Evolutionary conservation across 768 basidiomycete genomes (phyloP).

Genomic region (Mycena pura): DNA sequence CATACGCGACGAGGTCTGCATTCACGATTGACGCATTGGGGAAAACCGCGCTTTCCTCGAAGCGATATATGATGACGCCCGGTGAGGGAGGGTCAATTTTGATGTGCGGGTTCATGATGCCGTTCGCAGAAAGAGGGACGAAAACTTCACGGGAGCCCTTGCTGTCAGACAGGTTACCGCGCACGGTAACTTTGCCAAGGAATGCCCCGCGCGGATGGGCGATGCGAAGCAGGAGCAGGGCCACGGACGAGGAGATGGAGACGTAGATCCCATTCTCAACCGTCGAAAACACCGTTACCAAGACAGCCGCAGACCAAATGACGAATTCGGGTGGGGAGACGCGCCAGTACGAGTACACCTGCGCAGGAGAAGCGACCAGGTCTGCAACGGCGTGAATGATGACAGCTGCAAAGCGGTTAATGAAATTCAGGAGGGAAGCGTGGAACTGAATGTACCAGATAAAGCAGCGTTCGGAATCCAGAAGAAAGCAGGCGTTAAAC

Average conservation of each 20-base stretch:
- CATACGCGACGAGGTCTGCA: slow-evolving; percentile 77
- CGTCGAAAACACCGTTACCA: slow-evolving; percentile 90
- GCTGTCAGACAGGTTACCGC: slow-evolving; percentile 41
- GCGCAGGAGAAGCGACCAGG: slow-evolving; percentile 80
- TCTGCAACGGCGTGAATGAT: slow-evolving; percentile 94
- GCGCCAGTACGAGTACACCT: slow-evolving; percentile 92
- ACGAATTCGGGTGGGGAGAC: slow-evolving; percentile 92
- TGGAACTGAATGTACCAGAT: slow-evolving; percentile 40
- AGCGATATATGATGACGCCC: slow-evolving; percentile 90
- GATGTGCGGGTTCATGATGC: slow-evolving; percentile 71
- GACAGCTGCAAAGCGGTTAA: slow-evolving; percentile 54
- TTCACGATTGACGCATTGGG: slow-evolving; percentile 79
- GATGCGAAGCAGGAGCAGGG: slow-evolving; percentile 82
- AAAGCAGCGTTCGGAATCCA: slow-evolving; percentile 85
- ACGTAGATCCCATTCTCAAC: slow-evolving; percentile 95
- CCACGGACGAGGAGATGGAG: slow-evolving; percentile 80
- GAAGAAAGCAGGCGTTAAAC: slow-evolving; percentile 90
- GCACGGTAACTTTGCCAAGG: slow-evolving; percentile 83
- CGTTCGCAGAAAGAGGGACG: slow-evolving; percentile 71
- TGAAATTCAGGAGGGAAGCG: no score
- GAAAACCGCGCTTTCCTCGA: slow-evolving; percentile 90
- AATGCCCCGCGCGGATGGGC: slow-evolving; percentile 90
- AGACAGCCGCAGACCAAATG: slow-evolving; percentile 86
- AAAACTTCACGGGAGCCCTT: slow-evolving; percentile 75
- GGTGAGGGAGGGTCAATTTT: slow-evolving; percentile 80